These are phyloP conservation scores for Artemisia tridentata DNA, from an alignment of 129 eudicot genomes.

Conservation along the genomic window DNA sequence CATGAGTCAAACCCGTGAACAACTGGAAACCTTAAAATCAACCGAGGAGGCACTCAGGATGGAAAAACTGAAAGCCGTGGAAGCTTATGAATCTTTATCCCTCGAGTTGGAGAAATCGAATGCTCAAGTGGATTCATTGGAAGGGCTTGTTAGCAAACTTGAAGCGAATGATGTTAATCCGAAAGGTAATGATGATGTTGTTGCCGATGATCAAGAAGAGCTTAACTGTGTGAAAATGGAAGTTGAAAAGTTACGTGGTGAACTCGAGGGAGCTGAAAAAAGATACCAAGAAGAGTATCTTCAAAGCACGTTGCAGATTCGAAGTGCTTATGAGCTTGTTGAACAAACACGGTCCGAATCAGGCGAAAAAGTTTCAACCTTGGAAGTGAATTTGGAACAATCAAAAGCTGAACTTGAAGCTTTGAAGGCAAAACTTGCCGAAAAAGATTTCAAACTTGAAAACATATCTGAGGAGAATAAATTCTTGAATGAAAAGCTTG, in stretches of 20 bases:
- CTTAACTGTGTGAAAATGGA: conserved; percentile 42
- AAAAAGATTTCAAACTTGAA: conserved; percentile 41
- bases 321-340: conserved; percentile 72
- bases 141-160: conserved; percentile 51
- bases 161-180: conserved; percentile 16
- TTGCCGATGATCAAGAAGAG: conserved; percentile 33
- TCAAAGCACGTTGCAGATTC: conserved; percentile 67
- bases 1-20: conserved; percentile 42
- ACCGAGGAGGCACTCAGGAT: conserved; percentile 47
- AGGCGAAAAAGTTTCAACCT: conserved; percentile 41
- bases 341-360: conserved; percentile 64
- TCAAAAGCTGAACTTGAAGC: conserved; percentile 51
- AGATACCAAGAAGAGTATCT: conserved; percentile 70
- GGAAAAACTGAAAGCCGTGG: conserved; percentile 47
- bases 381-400: conserved; percentile 44
- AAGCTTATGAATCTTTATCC: conserved; percentile 51
- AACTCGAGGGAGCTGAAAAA: conserved; percentile 67
- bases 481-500: conserved; percentile 31
- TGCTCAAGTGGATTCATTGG: conserved; percentile 45
- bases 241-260: conserved; percentile 45
- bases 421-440: conserved; percentile 45
- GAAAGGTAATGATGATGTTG: conserved; percentile 19
- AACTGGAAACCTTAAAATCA: conserved; percentile 46
- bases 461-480: conserved; percentile 42
- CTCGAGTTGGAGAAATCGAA: conserved; percentile 61